Base-by-base conservation (phyloP, 148 eudicot species). In the Euryodendron excelsum region DNA sequence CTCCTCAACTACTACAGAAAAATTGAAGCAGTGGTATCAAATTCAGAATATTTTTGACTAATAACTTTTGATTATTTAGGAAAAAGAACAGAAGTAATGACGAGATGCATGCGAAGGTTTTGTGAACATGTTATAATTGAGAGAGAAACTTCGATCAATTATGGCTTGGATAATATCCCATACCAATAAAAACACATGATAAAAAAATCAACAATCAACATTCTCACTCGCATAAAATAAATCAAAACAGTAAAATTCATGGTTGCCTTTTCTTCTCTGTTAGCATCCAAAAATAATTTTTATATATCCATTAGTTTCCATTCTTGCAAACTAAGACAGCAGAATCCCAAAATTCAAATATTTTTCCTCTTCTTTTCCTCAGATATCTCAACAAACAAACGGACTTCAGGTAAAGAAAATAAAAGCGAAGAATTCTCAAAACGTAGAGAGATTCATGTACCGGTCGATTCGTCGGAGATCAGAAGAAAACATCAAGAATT, bases 341-440 rank as follows among this genome's bases (percentile, higher is more conserved):
- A 64, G 41, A 33, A 64, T n/a, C n/a, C n/a, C 14, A 37, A 2
- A 34, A 2, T 48, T 13, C 13, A 48, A 8, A 48, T 48, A 9
- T 48, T 13, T 48, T 63, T 63, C 14, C 25, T 60, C 25, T 10
- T 33, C 15, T 63, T 25, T 14, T 23, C 36, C 60, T 53, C 77
- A 56, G 28, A 9, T 74, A 56, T 58, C 65, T 74, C 66, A 37
- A 36, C 11, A 58, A 58, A 65, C 33, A 74, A 56, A 74, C n/a
- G 33, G 47, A 69, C 25, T 15, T 45, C 34, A 45, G 25, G 21
- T 9, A 25, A 59, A 59, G 9, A 27, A 59, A 67, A 39, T 39
- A 25, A 25, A 17, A 15, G 50, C 50, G 30, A 41, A 25, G 27
- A 34, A 36, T 13, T 31, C 33, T 73, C 15, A 34, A 45, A 39